Evolutionary conservation across 2,329 filamentous ascomycete genomes (phyloP).

Genomic region (Alternaria tenuissima): DNA sequence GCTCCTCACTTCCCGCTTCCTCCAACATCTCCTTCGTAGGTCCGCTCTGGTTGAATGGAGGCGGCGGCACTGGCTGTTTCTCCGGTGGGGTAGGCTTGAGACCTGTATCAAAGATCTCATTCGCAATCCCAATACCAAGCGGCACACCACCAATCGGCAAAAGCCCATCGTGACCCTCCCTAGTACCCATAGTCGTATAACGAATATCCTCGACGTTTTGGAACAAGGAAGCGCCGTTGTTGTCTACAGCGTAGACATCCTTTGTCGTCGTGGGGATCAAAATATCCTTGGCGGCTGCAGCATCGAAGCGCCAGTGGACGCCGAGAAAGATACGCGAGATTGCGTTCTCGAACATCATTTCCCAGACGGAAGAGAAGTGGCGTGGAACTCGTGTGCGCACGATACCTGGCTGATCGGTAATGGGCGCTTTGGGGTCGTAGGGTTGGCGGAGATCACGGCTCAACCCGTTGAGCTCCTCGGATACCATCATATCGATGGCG

Average conservation of each 20-base stretch:
- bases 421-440: constrained; percentile 31
- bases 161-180: constrained; percentile 12
- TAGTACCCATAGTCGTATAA: constrained; percentile 19
- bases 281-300: constrained; percentile 31
- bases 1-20: not conserved
- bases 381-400: constrained; percentile 32
- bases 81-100: constrained; percentile 18
- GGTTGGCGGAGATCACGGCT: constrained; percentile 33
- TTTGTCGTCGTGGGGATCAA: constrained; percentile 20
- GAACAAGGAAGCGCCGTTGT: constrained; percentile 18
- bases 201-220: constrained; percentile 20
- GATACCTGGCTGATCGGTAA: constrained; percentile 35
- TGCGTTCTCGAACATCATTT: constrained; percentile 40
- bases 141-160: constrained; percentile 24
- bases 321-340: constrained; percentile 39
- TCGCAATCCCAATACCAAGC: constrained; percentile 22
- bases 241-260: constrained; percentile 20
- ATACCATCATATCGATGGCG: constrained; percentile 28
- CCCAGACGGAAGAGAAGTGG: constrained; percentile 33
- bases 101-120: constrained; percentile 20
- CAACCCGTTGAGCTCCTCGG: constrained; percentile 37
- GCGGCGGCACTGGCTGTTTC: constrained; percentile 12
- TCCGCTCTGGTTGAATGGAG: not conserved
- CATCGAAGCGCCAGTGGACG: constrained; percentile 42
- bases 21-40: not conserved